Percentiles rank a stretch among this genome's conserved stretches.
Evolutionary conservation across 768 basidiomycete genomes (phyloP).

Genomic region (Paxillus rubicundulus): DNA sequence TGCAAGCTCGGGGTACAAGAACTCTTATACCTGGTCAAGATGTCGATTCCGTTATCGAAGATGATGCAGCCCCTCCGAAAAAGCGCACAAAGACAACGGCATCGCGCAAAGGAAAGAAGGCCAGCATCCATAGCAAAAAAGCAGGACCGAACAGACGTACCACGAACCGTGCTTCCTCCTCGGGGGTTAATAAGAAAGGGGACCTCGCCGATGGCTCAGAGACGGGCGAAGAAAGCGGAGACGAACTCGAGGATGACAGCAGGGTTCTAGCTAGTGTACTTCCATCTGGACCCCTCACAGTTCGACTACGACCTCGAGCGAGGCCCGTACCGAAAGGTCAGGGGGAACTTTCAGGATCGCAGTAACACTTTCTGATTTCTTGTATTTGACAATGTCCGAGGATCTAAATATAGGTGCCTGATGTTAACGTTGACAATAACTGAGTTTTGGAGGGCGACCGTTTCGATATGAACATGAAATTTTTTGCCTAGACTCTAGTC

Average conservation of each 20-base stretch:
- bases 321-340: conserved; percentile 30
- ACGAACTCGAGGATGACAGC: conserved; percentile 14
- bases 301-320: conserved; percentile 42
- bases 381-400: neutral
- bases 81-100: conserved; percentile 32
- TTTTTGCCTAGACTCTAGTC: neutral
- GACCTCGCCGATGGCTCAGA: conserved; percentile 2
- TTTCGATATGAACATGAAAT: neutral
- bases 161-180: neutral
- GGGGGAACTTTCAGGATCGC: conserved; percentile 4
- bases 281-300: conserved; percentile 25
- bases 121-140: neutral
- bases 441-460: neutral
- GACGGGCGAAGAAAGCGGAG: conserved; percentile 14
- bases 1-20: conserved; percentile 13
- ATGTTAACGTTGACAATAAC: too few species aligned
- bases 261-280: neutral
- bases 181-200: neutral
- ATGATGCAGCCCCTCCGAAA: conserved; percentile 23
- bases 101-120: conserved; percentile 11
- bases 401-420: too few species aligned
- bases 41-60: conserved; percentile 26
- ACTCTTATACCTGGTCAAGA: conserved; percentile 23
- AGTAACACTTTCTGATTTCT: neutral
- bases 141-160: conserved; percentile 1